Evolutionary conservation across 2,329 filamentous ascomycete species (phyloP), one percentile per base, ranked within the genome.

Genomic region (Fusarium sp.): DNA sequence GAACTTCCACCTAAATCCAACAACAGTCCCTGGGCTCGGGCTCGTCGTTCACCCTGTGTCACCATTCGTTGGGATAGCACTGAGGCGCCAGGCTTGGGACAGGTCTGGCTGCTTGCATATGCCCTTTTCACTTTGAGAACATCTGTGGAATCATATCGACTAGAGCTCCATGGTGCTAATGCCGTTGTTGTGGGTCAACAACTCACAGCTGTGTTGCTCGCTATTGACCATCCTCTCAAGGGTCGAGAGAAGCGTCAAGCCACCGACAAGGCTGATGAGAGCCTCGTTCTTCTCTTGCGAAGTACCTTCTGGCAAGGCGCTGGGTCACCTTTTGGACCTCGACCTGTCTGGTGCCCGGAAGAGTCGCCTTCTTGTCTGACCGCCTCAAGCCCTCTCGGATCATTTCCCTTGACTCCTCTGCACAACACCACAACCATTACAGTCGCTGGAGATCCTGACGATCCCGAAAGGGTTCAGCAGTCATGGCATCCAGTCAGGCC

Each of bases 221-320:
- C 85, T 60, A 80, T 86, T 64, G 81, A 83, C 58, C 86, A 88
- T 73, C 86, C 86, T 7, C 70, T 77, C 65, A 72, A 76, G 69
- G 83, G 77, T 4, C 67, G 76, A 37, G 74, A 80, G 76, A 74
- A 77, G 75, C 62, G 74, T 35, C 37, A 73, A 60, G 23, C 65
- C n/a, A 55, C 64, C 2, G 61, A 63, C 10, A 73, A 72, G 64
- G 61, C 73, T 49, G 77, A 78, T 49, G 77, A 76, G 27, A 78
- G 80, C 55, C 80, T 78, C 68, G 77, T 81, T 13, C 75, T 88
- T 52, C 76, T 86, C 58, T 82, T 87, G 61, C 84, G 86, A 68
- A 83, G 83, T 78, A 84, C 89, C 37, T 92, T 92, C 83, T 92
- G 90, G 90, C 90, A 92, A 75, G 90, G 90, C 48, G 90, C 90